Base-by-base conservation (phyloP, 2,329 filamentous ascomycete species). In the Beauveria caledonica region DNA sequence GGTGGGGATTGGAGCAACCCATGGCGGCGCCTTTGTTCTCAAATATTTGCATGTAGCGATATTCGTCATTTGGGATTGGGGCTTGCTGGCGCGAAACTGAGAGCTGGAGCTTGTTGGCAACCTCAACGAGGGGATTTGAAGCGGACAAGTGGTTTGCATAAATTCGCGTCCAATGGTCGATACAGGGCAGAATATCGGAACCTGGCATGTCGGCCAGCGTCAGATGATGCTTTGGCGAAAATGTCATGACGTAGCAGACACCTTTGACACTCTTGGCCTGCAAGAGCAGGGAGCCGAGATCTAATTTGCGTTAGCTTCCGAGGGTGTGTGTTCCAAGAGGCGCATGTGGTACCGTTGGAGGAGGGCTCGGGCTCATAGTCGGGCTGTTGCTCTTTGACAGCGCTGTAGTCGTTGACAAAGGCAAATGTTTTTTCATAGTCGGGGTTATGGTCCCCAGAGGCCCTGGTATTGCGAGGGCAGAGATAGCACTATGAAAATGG, bases 11-110 rank as follows among this genome's bases (percentile, higher is more conserved):
- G 1, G 93, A 97, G 78, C 94, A 99, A 56, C 94, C 94, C 94
- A 99, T 99, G 11, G 93, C 91, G 1, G 89, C 86, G 56, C 94
- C 94, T 76, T 99, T 99, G 79, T 99, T 99, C 77, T 99, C 94
- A 64, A 99, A 99, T 65, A 99, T 97, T 72, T 99, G 94, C 92
- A 99, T 97, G 76, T 96, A 97, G 58, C 89, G 85, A 68, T 96
- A 91, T 74, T 96, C 90, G 58, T 89, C 83, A 56, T 81, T 85
- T 5, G 91, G 87, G 1, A 67, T 49, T 6, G 74, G 74, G 10
- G 72, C 70, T 13, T 69, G 69, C 6, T 74, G 71, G 19, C 64
- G 71, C 36, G 68, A 52, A 70, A 78, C 67, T 2, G 73, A 71
- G 8, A 81, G 70, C 5, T 73, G 67, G 5, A 78, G 71, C 21